phyloP scores from a whole-genome alignment of 1,139 yeast species.

The Blastobotrys petasosporus region DNA sequence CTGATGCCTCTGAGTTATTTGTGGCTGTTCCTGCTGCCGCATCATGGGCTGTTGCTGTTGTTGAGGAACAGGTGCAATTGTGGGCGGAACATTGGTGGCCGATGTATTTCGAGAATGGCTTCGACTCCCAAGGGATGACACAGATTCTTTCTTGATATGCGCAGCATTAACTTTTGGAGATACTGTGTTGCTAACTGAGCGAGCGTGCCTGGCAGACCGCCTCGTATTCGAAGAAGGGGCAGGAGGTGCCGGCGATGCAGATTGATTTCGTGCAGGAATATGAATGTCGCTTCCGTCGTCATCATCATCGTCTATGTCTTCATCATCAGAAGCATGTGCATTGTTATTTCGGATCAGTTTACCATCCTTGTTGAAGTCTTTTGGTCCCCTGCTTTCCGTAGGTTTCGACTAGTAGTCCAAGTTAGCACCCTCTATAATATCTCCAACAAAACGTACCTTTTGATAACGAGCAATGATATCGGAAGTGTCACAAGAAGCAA shows the following conservation, averaged over 20 bases:
- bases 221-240: not conserved
- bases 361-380: conserved; percentile 22
- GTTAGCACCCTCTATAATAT: not conserved
- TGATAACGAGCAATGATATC: conserved; percentile 55
- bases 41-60: not conserved
- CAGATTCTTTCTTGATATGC: not conserved
- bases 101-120: not conserved
- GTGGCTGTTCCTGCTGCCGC: conserved; percentile 1
- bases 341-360: conserved; percentile 6
- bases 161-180: too few species aligned
- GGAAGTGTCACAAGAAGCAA: conserved; percentile 62
- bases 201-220: not conserved
- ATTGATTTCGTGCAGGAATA: conserved; percentile 2
- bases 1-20: not conserved
- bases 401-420: conserved; percentile 22
- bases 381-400: conserved; percentile 30
- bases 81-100: not conserved
- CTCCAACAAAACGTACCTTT: conserved; percentile 24
- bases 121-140: not conserved
- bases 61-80: not conserved
- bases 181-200: too few species aligned
- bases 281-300: conserved; percentile 25
- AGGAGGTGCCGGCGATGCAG: not conserved
- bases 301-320: conserved; percentile 23
- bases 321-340: conserved; percentile 16